These are phyloP conservation scores for Scheffersomyces amazonensis DNA, from an alignment of 805 yeast species.

Conservation along the genomic window DNA sequence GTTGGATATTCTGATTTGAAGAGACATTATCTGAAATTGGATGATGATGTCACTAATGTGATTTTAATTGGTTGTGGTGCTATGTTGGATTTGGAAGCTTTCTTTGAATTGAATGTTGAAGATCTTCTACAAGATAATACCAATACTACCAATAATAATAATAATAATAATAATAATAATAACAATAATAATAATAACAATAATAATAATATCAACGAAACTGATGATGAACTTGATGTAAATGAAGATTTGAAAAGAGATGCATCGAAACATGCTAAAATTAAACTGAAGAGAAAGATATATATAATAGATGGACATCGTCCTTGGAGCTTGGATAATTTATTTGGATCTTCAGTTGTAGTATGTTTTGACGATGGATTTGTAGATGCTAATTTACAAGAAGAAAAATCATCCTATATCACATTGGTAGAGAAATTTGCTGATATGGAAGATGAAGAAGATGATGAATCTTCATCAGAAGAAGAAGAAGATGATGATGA, in stretches of 20 bases:
- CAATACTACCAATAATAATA: constrained; percentile 5
- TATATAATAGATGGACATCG: constrained; percentile 89
- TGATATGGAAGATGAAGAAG: constrained; percentile 36
- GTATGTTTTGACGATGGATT: constrained; percentile 86
- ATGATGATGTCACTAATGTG: constrained; percentile 72
- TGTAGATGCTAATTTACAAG: constrained; percentile 53
- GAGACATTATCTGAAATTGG: constrained; percentile 59
- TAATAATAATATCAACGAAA: constrained; percentile 12
- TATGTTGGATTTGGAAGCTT: constrained; percentile 76
- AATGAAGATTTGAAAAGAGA: constrained; percentile 20
- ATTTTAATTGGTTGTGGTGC: constrained; percentile 92
- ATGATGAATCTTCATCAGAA: constrained; percentile 23
- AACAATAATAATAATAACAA: constrained; percentile 5
- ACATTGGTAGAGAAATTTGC: constrained; percentile 42
- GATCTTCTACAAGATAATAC: constrained; percentile 39
- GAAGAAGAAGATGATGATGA: constrained; percentile 26
- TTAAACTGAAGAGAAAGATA: constrained; percentile 50
- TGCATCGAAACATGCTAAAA: neutral
- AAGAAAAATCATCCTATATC: constrained; percentile 63
- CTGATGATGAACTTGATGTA: constrained; percentile 19
- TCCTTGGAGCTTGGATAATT: constrained; percentile 94
- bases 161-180: constrained; percentile 5
- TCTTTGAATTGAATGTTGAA: constrained; percentile 60
- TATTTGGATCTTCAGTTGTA: constrained; percentile 78
- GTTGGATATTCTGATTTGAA: constrained; percentile 85